Evolutionary conservation across 2,329 filamentous ascomycete genomes (phyloP).

Genomic region (Xylaria sp.): DNA sequence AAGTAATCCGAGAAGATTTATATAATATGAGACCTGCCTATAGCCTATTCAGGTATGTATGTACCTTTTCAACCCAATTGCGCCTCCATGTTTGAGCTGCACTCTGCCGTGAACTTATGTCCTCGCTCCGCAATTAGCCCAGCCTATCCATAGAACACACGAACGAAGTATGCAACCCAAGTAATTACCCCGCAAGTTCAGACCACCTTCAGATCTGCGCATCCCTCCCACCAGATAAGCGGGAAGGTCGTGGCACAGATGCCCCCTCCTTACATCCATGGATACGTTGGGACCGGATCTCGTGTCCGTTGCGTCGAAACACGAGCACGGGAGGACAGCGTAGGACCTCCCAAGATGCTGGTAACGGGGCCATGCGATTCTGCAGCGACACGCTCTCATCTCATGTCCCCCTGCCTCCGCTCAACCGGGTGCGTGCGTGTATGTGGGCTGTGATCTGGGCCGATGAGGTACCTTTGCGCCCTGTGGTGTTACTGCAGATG

Average conservation of each 20-base stretch:
- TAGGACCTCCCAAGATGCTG: constrained; percentile 15
- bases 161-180: neutral
- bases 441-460: constrained; percentile 10
- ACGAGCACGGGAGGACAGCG: neutral
- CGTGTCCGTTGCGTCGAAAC: constrained; percentile 1
- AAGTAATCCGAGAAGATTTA: neutral
- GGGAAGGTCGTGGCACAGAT: constrained; percentile 16
- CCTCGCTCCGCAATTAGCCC: neutral
- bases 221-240: neutral
- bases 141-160: neutral
- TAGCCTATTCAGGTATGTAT: neutral
- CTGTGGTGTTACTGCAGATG: constrained; percentile 30
- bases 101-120: neutral
- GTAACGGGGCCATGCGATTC: constrained; percentile 18
- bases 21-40: neutral
- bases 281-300: constrained; percentile 6
- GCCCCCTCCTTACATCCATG: neutral
- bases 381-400: constrained; percentile 1
- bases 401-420: constrained; percentile 17
- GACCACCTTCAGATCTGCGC: constrained; percentile 4
- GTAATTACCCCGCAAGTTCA: neutral
- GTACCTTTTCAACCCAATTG: neutral
- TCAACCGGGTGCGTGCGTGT: constrained; percentile 7
- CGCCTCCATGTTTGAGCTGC: neutral
- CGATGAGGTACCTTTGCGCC: constrained; percentile 24